Evolutionary conservation across 192 early-diverging fungal genomes (phyloP), one percentile per base, ranked within the genome.

Genomic region (Spinellus fusiger): DNA sequence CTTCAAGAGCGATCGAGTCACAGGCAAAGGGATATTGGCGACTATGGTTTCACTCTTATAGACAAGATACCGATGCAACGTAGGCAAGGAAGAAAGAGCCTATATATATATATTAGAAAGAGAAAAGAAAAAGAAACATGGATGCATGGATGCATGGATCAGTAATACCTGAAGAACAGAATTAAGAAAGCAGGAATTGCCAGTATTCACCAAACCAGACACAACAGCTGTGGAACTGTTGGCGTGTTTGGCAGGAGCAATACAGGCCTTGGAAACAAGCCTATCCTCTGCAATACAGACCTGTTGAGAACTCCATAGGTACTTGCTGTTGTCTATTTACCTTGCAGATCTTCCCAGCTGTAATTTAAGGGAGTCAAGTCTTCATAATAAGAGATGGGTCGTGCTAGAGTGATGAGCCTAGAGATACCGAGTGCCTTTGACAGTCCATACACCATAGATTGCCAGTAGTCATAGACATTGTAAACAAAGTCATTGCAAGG

Each of bases 161-260:
- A 7, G 49, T 59, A 9, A 57, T 73, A 80, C 93, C 81, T 96
- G 93, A 27, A 96, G 56, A 8, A 92, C 89, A 23, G 88, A 89
- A 74, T 96, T 96, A 70, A 96, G 80, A 61, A 96, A 96, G 69
- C 93, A 96, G 33, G 90, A 90, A 66, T 96, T 96, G 49, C 93
- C 93, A 20, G 87, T 83, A 55, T 96, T 96, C 49, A 88, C 77
- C 44, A 95, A 77, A 6, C 93, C 93, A 1, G 62, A 54, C 32
- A 64, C 54, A 16, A 62, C 33, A 25, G 38, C 32, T 9, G 51
- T 31, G 13, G 40, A n/a, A 18, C 18, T 18, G 13, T 44, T 18
- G 13, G 40, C 40, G 13, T 18, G 15, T 12, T 44, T 44, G 2
- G 40, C 40, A n/a, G 40, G 40, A n/a, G 13, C 18, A 12, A 44